phyloP scores from a whole-genome alignment of 2,329 filamentous ascomycete species.

The Talaromyces sp. region DNA sequence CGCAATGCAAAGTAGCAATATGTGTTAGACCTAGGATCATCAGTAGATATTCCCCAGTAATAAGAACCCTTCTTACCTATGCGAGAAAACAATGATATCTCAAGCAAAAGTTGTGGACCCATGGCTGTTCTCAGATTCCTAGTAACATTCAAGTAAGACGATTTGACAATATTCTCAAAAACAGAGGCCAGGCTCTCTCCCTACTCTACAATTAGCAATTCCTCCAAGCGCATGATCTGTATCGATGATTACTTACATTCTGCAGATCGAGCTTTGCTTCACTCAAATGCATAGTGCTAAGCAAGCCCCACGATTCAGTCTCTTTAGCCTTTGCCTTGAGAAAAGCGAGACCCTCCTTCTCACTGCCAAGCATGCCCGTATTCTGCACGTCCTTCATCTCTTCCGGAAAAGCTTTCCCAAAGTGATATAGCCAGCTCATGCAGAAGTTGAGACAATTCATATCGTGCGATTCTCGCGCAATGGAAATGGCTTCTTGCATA shows the following conservation, averaged over 20 bases:
- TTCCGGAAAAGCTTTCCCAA: conserved; percentile 76
- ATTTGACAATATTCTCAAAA: conserved; percentile 74
- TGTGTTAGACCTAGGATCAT: conserved; percentile 47
- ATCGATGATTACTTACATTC: conserved; percentile 55
- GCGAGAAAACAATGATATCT: conserved; percentile 68
- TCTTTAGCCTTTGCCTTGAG: conserved; percentile 83
- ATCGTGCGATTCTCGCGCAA: conserved; percentile 90
- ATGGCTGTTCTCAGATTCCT: conserved; percentile 68
- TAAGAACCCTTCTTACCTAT: conserved; percentile 49
- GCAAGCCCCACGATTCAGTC: conserved; percentile 75
- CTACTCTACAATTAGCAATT: conserved; percentile 28
- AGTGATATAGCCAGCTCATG: conserved; percentile 92
- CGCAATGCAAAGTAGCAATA: conserved; percentile 54
- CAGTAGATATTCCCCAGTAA: conserved; percentile 14
- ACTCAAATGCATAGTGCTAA: conserved; percentile 76
- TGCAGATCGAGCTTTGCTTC: conserved; percentile 76
- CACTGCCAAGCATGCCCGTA: conserved; percentile 67
- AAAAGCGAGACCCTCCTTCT: conserved; percentile 76
- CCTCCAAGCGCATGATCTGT: conserved; percentile 35
- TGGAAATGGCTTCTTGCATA: conserved; percentile 91
- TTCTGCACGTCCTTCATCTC: conserved; percentile 66
- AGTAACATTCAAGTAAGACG: conserved; percentile 74
- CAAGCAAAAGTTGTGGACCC: conserved; percentile 67
- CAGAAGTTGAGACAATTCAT: conserved; percentile 91
- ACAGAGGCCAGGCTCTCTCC: conserved; percentile 56